Conservation (phyloP, 495 filamentous ascomycete species). For the Trichoderma asperelloides region DNA sequence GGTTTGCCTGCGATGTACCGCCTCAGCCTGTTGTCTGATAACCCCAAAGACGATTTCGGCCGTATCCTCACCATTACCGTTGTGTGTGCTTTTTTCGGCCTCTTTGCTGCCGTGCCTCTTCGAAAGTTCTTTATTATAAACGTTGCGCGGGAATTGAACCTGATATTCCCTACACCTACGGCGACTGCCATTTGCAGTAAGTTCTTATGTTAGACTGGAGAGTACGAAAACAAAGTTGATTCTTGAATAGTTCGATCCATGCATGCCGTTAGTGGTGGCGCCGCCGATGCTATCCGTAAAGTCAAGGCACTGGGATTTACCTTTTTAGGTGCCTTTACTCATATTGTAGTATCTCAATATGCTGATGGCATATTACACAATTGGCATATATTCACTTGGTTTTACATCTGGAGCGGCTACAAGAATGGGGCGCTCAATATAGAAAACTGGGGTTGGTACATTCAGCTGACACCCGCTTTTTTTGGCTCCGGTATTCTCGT, state of each 20-base stretch:
- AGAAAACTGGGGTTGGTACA: slow-evolving; percentile 52
- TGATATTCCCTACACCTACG: slow-evolving; percentile 39
- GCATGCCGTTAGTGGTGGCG: slow-evolving; percentile 41
- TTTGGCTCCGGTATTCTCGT: slow-evolving; percentile 53
- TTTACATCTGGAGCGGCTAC: slow-evolving; percentile 43
- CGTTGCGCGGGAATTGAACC: slow-evolving; percentile 43
- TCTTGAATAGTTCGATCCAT: slow-evolving; percentile 41
- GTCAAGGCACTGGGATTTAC: slow-evolving; percentile 39
- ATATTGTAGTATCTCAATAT: slow-evolving; percentile 47
- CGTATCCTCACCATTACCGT: slow-evolving; percentile 37
- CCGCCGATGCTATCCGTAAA: slow-evolving; percentile 38
- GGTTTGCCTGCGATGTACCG: slow-evolving; percentile 45
- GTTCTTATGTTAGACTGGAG: neutral
- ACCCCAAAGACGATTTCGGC: slow-evolving; percentile 36
- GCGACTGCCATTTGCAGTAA: neutral
- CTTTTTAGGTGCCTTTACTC: slow-evolving; percentile 36
- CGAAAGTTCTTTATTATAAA: slow-evolving; percentile 55
- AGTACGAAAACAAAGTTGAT: neutral
- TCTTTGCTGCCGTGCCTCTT: slow-evolving; percentile 51
- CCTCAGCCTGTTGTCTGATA: slow-evolving; percentile 30
- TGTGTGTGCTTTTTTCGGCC: slow-evolving; percentile 48
- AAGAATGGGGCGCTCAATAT: slow-evolving; percentile 33
- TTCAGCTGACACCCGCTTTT: slow-evolving; percentile 50
- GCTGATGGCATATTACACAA: slow-evolving; percentile 49
- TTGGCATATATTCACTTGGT: slow-evolving; percentile 51